A percentile compares a stretch with the other conserved stretches of the same genome.
Evolutionary conservation across 257 asterid species (phyloP).

Genomic region (Pogostemon cablin): DNA sequence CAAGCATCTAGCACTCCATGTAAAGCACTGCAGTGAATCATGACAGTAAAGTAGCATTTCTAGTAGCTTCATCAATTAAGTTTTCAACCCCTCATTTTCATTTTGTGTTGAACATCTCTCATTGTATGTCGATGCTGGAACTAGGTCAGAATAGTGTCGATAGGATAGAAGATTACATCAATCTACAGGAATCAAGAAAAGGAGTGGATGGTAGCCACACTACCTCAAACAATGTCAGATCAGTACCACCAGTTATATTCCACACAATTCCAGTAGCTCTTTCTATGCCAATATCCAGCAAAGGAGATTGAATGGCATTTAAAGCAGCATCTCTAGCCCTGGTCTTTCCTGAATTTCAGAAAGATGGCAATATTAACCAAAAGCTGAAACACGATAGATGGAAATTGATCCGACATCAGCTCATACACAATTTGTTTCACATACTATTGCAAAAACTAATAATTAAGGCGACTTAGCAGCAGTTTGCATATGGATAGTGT

Average conservation of each 20-base stretch:
- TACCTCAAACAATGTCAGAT: slow-evolving; percentile 92
- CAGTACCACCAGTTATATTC: slow-evolving; percentile 96
- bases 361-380: slow-evolving; percentile 30
- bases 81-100: background rate
- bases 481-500: slow-evolving; percentile 1
- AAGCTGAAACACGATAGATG: slow-evolving; percentile 14
- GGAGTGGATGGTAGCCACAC: slow-evolving; percentile 7
- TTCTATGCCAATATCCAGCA: slow-evolving; percentile 87
- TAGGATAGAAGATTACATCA: slow-evolving; percentile 10
- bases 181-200: background rate
- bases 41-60: background rate
- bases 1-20: slow-evolving; percentile 7
- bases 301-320: slow-evolving; percentile 90
- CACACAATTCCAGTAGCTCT: slow-evolving; percentile 98
- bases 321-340: slow-evolving; percentile 96
- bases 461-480: slow-evolving; percentile 13
- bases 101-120: slow-evolving; percentile 5
- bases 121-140: background rate
- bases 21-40: slow-evolving; percentile 1
- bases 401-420: slow-evolving; percentile 11
- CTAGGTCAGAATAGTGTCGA: background rate
- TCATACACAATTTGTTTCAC: slow-evolving; percentile 5
- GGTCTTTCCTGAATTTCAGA: slow-evolving; percentile 65
- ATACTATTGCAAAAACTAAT: slow-evolving; percentile 11
- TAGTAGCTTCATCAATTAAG: background rate